Evolutionary conservation across 176 grass and related monocot species (phyloP).

Genomic region (Carex scoparia): DNA sequence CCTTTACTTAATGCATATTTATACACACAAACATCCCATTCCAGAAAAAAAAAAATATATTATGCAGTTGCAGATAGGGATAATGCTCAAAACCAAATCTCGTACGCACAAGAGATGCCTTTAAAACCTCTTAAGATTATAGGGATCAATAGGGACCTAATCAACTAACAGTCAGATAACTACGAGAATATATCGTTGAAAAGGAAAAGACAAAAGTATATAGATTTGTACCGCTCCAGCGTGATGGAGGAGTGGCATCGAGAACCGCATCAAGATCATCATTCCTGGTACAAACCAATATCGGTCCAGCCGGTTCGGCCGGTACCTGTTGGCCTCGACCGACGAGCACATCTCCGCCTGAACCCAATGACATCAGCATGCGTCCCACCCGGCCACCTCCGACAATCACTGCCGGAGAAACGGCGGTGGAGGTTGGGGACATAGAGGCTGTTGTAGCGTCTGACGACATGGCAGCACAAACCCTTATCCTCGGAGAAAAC

Average conservation of each 20-base stretch:
- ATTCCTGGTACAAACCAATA: slow-evolving; percentile 89
- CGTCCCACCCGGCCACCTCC: slow-evolving; percentile 67
- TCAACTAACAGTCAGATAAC: background rate
- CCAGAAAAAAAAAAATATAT: background rate
- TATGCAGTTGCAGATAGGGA: background rate
- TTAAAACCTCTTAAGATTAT: background rate
- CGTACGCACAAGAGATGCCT: no score
- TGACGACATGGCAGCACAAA: slow-evolving; percentile 23
- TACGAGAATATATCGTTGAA: background rate
- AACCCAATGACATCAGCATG: slow-evolving; percentile 57
- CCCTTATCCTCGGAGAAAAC: slow-evolving; percentile 2
- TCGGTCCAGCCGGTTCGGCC: slow-evolving; percentile 40
- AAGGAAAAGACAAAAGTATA: background rate
- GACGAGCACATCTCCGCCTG: slow-evolving; percentile 47
- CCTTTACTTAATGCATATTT: background rate
- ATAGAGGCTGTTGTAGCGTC: slow-evolving; percentile 26
- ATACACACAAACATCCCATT: background rate
- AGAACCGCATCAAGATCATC: slow-evolving; percentile 93
- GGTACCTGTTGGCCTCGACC: slow-evolving; percentile 64
- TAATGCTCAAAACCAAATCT: background rate
- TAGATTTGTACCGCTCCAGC: slow-evolving; percentile 58
- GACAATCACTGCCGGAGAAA: slow-evolving; percentile 70
- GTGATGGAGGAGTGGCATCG: slow-evolving; percentile 59
- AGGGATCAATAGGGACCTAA: background rate
- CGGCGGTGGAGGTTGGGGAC: slow-evolving; percentile 16